phyloP scores from a whole-genome alignment of 345 rosid genomes.

The Bruguiera parviflora region DNA sequence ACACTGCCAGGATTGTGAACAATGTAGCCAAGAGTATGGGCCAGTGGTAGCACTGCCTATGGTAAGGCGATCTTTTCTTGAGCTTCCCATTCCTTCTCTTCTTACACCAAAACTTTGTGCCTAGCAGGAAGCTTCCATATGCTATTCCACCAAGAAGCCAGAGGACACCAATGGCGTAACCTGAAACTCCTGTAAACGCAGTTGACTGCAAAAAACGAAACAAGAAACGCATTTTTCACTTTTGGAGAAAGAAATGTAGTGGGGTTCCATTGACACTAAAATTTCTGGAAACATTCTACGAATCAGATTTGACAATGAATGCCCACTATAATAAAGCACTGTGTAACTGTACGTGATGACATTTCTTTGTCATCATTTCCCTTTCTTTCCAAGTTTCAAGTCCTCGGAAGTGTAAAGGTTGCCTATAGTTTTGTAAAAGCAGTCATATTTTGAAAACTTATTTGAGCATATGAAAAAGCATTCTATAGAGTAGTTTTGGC shows the following conservation, averaged over 20 bases:
- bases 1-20: slow-evolving; percentile 55
- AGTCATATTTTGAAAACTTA: too few species aligned
- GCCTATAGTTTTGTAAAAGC: too few species aligned
- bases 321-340: too few species aligned
- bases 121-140: slow-evolving; percentile 32
- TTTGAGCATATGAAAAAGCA: too few species aligned
- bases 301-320: too few species aligned
- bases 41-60: slow-evolving; percentile 37
- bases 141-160: slow-evolving; percentile 52
- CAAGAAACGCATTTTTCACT: neutral
- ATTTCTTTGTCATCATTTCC: too few species aligned
- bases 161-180: slow-evolving; percentile 43
- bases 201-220: slow-evolving; percentile 45
- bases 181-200: slow-evolving; percentile 54
- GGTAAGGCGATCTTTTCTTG: slow-evolving; percentile 24
- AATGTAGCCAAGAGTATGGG: slow-evolving; percentile 34
- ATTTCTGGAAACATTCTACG: too few species aligned
- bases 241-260: neutral
- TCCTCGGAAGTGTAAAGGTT: too few species aligned
- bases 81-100: slow-evolving; percentile 25
- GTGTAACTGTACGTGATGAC: too few species aligned
- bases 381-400: too few species aligned
- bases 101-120: slow-evolving; percentile 23
- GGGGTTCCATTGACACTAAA: neutral
- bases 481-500: too few species aligned